Conservation (phyloP, 768 basidiomycete genomes). For the Xerocomellus dryophilus region DNA sequence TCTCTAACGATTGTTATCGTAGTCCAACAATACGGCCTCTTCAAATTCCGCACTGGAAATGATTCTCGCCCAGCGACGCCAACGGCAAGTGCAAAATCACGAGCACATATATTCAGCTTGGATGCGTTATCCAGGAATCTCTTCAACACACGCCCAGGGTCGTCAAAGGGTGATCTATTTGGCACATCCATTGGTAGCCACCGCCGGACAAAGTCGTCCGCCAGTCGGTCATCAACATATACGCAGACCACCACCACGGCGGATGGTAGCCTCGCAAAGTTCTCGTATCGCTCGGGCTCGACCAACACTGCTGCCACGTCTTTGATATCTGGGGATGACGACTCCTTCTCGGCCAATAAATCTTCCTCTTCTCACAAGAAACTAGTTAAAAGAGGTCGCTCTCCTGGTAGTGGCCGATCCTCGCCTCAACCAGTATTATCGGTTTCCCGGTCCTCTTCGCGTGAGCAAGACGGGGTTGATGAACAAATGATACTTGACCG, state of each 20-base stretch:
- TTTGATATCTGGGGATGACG: slow-evolving; percentile 60
- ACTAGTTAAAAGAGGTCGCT: slow-evolving; percentile 46
- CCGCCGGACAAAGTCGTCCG: slow-evolving; percentile 58
- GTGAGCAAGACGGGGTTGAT: slow-evolving; percentile 46
- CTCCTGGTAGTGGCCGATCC: slow-evolving; percentile 38
- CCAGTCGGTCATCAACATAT: slow-evolving; percentile 69
- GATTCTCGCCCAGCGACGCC: slow-evolving; percentile 84
- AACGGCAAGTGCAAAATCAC: slow-evolving; percentile 65
- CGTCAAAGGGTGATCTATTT: slow-evolving; percentile 72
- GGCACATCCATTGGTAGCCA: slow-evolving; percentile 67
- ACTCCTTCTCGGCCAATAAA: slow-evolving; percentile 44
- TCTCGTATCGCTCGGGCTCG: slow-evolving; percentile 69
- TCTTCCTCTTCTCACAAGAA: slow-evolving; percentile 46
- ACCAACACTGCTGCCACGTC: slow-evolving; percentile 63
- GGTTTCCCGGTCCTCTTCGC: slow-evolving; percentile 43
- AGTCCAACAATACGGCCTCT: slow-evolving; percentile 89
- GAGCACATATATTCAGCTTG: slow-evolving; percentile 82
- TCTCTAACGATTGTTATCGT: neutral
- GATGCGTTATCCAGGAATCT: slow-evolving; percentile 89
- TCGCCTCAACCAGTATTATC: slow-evolving; percentile 35
- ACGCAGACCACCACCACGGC: slow-evolving; percentile 67
- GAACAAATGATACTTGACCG: slow-evolving; percentile 48
- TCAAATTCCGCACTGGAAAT: slow-evolving; percentile 79
- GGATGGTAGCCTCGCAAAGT: slow-evolving; percentile 67
- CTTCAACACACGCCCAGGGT: slow-evolving; percentile 69